Base-by-base conservation (phyloP, 108 stramenopile species). In the Conticribra guillardii region DNA sequence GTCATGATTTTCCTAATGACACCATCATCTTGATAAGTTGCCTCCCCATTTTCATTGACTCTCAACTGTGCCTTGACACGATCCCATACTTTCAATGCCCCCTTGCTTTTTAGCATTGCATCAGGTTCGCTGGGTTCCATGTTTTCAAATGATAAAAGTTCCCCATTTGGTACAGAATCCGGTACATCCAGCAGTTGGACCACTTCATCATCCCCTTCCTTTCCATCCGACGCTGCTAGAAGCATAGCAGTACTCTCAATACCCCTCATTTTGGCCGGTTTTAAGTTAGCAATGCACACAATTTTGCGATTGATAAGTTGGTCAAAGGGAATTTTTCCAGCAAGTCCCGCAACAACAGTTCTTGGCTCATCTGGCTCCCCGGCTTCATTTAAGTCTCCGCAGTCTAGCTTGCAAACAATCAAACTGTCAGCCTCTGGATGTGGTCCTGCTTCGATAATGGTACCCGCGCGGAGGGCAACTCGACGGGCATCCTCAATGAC, bases 161-260 rank as follows among this genome's bases (percentile, higher is more conserved):
- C 89, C 9, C 94, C 94, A 45, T 89, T 88, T 3, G 88, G 87
- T 0, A 90, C 94, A 18, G 79, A 82, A 5, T 74, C 83, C 1
- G 90, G 89, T 16, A 90, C 86, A 32, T 67, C 64, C 9, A 95
- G 74, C 23, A 95, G 59, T 37, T 91, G 86, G 0, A 91, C 91
- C 21, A 64, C 84, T 47, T 90, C 87, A 28, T 82, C 82, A 27
- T 82, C 82, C 16, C 86, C 86, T 41, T 85, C 81, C n/a, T 63
- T 67, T 16, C 85, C 89, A 56, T 91, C 78, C 1, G 85, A 78
- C 3, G 89, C 94, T 8, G 88, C 89, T 3, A 95, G 61, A 26
- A 95, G 79, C 91, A 95, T 92, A 1, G 90, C 94, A 34, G 77
- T 72, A 60, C 89, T 90, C 59, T 95, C 94, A 69, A 92, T 89